Base-by-base conservation (phyloP, 1,284 basidiomycete genomes). In the Trichosporon sp. region DNA sequence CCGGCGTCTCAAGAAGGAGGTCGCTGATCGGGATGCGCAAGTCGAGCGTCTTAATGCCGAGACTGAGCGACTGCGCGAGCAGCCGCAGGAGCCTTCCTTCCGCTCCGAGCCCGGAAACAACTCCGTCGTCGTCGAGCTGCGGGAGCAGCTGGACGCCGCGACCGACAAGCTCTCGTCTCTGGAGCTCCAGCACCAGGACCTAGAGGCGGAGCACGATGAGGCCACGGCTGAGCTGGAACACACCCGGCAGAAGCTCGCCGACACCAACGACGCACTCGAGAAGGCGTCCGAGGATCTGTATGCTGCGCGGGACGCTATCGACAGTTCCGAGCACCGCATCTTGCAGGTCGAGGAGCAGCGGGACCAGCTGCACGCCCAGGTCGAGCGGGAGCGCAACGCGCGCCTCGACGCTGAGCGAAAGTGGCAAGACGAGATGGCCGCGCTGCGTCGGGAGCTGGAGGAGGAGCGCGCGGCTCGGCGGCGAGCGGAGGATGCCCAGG, bases 41-140 rank as follows among this genome's bases (percentile, higher is more conserved):
- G 71, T 83, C 26, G 68, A 73, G 26, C 72, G 77, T 2, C 77
- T 83, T 12, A 73, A 74, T 38, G 54, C 64, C 10, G 76, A 77
- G 10, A 75, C 81, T 40, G 76, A 78, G 66, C 70, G 73, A 5
- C 75, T 81, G 6, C 77, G 78, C 65, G 26, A 56, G 26, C 32
- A 37, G n/a, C 61, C 69, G 3, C 31, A n/a, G 32, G 59, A 63
- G 32, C 59, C 32, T 10, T 63, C 59, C 4, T 16, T 63, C 4
- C 59, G 59, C 32, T 32, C 31, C 4, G 32, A 63, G 8, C 59
- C 67, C 32, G 48, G 38, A 14, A 68, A 68, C n/a, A 64, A 66
- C 11, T 59, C 65, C 2, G 21, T 67, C n/a, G 68, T 68, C 0
- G 40, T 66, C 0, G 46, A 40, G 31, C 66, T 68, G 12, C 46